These are phyloP conservation scores for Wickerhamiella kurtzmanii DNA, from an alignment of 805 yeast genomes.

Conservation along the genomic window DNA sequence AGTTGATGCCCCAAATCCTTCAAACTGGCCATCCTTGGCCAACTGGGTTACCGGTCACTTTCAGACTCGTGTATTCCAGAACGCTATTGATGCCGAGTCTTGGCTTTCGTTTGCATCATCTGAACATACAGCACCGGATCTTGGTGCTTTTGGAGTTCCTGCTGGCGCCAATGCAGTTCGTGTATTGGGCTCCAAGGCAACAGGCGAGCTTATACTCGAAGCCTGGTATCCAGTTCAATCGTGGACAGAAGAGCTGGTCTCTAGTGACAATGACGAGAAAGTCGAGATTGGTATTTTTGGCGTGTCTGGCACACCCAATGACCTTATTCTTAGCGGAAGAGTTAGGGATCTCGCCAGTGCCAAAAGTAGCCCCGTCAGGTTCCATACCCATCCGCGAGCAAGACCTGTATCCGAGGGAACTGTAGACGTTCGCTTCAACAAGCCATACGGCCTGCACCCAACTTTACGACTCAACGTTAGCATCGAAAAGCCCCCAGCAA, in stretches of 20 bases:
- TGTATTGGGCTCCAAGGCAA: background rate
- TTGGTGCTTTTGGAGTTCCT: background rate
- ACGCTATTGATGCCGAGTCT: slow-evolving; percentile 1
- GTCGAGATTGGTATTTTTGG: slow-evolving; percentile 18
- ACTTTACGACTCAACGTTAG: slow-evolving; percentile 6
- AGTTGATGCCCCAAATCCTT: slow-evolving; percentile 21
- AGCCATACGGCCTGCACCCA: slow-evolving; percentile 21
- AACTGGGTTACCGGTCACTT: slow-evolving; percentile 3
- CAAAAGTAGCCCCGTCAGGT: slow-evolving; percentile 12
- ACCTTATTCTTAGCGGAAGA: slow-evolving; percentile 9
- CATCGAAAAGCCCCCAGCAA: slow-evolving; percentile 10
- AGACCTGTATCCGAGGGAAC: background rate
- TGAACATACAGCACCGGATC: background rate
- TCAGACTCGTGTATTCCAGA: background rate
- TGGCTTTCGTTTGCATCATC: background rate
- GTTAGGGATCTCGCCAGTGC: slow-evolving; percentile 9
- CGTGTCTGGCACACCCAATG: slow-evolving; percentile 1
- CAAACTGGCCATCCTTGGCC: slow-evolving; percentile 8
- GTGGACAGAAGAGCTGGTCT: slow-evolving; percentile 12
- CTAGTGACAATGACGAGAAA: slow-evolving; percentile 1
- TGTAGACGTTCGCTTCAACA: slow-evolving; percentile 3
- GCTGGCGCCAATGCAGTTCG: background rate
- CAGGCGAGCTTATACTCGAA: slow-evolving; percentile 18
- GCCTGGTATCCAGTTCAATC: slow-evolving; percentile 13
- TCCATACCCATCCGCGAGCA: slow-evolving; percentile 14